These are phyloP conservation scores for Neurospora terricola DNA, from an alignment of 495 filamentous ascomycete species.

Conservation along the genomic window DNA sequence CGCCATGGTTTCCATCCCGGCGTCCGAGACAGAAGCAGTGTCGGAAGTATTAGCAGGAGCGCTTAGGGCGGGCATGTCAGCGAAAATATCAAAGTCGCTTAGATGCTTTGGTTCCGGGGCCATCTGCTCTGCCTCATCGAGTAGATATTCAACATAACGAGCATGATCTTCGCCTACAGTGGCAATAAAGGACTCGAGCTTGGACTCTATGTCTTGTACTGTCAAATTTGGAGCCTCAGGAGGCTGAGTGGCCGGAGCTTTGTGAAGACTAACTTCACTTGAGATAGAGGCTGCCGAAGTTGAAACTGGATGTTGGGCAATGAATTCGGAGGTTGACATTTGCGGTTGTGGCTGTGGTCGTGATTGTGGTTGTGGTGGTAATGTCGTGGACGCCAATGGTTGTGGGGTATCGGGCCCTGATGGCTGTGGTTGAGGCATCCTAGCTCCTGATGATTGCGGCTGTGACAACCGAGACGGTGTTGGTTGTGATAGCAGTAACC, in stretches of 20 bases:
- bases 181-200: conserved; percentile 18
- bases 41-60: neutral
- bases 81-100: conserved; percentile 29
- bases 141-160: conserved; percentile 26
- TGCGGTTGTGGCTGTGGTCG: neutral
- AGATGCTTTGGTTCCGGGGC: conserved; percentile 24
- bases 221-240: conserved; percentile 29
- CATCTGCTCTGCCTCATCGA: conserved; percentile 31
- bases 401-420: neutral
- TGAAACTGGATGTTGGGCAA: neutral
- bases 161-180: conserved; percentile 29
- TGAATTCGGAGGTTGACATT: neutral
- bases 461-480: neutral
- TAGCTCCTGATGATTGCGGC: neutral
- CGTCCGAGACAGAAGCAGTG: conserved; percentile 1
- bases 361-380: neutral
- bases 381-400: neutral
- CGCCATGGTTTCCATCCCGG: conserved; percentile 16
- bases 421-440: neutral
- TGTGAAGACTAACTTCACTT: neutral
- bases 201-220: conserved; percentile 22
- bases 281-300: neutral
- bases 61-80: conserved; percentile 22
- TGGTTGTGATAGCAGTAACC: neutral
- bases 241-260: conserved; percentile 8